Evolutionary conservation across 2,329 filamentous ascomycete genomes (phyloP).

Genomic region (Trichoderma breve): DNA sequence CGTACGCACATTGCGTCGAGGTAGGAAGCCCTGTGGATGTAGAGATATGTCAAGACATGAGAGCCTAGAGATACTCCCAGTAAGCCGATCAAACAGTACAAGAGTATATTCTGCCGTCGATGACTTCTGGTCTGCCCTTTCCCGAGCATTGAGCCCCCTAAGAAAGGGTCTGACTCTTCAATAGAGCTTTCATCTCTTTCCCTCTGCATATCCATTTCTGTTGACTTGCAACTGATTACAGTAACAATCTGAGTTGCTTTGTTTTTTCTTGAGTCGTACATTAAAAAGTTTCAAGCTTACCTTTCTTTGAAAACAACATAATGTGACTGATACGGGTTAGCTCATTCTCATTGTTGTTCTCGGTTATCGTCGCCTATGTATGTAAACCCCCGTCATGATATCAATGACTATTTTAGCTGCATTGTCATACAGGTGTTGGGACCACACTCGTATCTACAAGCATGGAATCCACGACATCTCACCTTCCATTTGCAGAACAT

Average conservation of each 20-base stretch:
- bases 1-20: slow-evolving; percentile 1
- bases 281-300: neutral
- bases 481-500: neutral
- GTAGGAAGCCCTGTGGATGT: slow-evolving; percentile 6
- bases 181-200: slow-evolving; percentile 1
- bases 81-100: neutral
- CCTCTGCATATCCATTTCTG: neutral
- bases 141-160: neutral
- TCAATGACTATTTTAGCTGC: neutral
- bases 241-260: neutral
- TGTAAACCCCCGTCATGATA: neutral
- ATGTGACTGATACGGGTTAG: neutral
- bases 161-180: slow-evolving; percentile 4
- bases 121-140: neutral
- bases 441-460: neutral
- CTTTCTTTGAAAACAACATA: neutral
- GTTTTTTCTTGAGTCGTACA: neutral
- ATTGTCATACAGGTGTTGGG: neutral
- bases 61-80: neutral
- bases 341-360: neutral
- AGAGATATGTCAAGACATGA: neutral
- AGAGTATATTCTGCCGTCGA: neutral
- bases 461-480: neutral
- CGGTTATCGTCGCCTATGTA: neutral
- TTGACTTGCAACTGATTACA: neutral